Evolutionary conservation across 2,329 filamentous ascomycete species (phyloP), one percentile per base, ranked within the genome.

Genomic region (Trichothecium roseum): DNA sequence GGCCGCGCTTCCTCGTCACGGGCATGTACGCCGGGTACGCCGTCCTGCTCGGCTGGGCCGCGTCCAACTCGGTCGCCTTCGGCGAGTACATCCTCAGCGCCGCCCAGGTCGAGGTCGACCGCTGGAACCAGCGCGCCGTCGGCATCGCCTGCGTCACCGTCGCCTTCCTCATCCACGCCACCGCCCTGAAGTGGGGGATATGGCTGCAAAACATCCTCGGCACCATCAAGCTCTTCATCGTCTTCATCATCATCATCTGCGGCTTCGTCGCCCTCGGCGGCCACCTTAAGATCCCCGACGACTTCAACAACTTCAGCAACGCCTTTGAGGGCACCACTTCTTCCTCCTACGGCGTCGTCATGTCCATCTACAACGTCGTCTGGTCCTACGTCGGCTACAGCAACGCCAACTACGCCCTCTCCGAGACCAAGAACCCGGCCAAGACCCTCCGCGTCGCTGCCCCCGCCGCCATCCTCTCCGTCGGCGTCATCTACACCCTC

Each of bases 61-160:
- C 72, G 6, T 72, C 72, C 12, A 83, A 83, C 54, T 79, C 72
- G 1, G 73, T 84, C 42, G 68, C 82, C 28, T 82, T 84, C 43
- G 78, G 78, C 40, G 76, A 81, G 50, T 83, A 83, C 54, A 74
- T 84, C 38, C 65, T 84, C 2, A 67, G 78, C 48, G 79, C 78
- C 8, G 72, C 78, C 9, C 59, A 74, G 10, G 64, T 74, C 16
- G 69, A 81, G 43, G 72, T 78, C 17, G 68, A 61, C 33, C 63
- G 76, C 16, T 82, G 77, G 77, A 81, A 81, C 52, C 74, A 81
- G 57, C 68, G 79, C 28, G 76, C 66, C 30, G 61, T 83, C 14
- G 79, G 76, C 22, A 57, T 84, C n/a, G 76, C 70, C 9, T 79
- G 78, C 50, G 72, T 83, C 47, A 81, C 76, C 0, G 52, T 63